These are phyloP conservation scores for Talaromyces amestolkiae DNA, from an alignment of 2,329 filamentous ascomycete genomes.

Conservation along the genomic window DNA sequence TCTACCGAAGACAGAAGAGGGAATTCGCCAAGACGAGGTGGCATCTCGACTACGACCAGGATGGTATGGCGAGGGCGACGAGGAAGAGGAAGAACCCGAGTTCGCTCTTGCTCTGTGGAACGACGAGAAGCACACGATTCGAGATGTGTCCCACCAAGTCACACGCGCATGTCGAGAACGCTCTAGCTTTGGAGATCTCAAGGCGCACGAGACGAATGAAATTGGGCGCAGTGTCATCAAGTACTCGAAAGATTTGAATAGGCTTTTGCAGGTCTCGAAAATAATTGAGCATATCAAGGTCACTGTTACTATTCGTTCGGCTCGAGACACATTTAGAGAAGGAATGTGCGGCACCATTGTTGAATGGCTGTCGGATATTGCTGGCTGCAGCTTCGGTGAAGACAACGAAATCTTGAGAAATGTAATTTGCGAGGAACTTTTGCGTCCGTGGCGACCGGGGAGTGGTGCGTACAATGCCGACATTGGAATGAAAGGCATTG, in stretches of 20 bases:
- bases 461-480: conserved; percentile 77
- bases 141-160: conserved; percentile 86
- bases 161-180: conserved; percentile 79
- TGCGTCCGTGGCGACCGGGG: conserved; percentile 82
- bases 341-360: conserved; percentile 99
- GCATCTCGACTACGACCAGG: conserved; percentile 72
- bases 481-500: conserved; percentile 74
- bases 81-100: conserved; percentile 64
- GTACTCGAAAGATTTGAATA: conserved; percentile 68
- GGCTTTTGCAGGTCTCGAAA: conserved; percentile 73
- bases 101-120: conserved; percentile 93
- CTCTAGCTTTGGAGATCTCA: conserved; percentile 64
- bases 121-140: conserved; percentile 95
- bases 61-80: conserved; percentile 67
- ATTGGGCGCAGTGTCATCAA: conserved; percentile 82
- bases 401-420: conserved; percentile 76
- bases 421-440: conserved; percentile 85
- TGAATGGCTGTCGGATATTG: conserved; percentile 91
- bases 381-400: conserved; percentile 78
- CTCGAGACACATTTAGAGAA: conserved; percentile 92
- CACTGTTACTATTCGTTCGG: conserved; percentile 89
- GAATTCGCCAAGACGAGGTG: conserved; percentile 76
- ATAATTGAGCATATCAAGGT: conserved; percentile 94
- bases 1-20: conserved; percentile 76
- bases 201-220: conserved; percentile 85